A percentile compares a stretch with the other conserved stretches of the same genome.
These are phyloP conservation scores for Sanghuangporus sanghuang DNA, from an alignment of 1,284 basidiomycete genomes.

Conservation along the genomic window DNA sequence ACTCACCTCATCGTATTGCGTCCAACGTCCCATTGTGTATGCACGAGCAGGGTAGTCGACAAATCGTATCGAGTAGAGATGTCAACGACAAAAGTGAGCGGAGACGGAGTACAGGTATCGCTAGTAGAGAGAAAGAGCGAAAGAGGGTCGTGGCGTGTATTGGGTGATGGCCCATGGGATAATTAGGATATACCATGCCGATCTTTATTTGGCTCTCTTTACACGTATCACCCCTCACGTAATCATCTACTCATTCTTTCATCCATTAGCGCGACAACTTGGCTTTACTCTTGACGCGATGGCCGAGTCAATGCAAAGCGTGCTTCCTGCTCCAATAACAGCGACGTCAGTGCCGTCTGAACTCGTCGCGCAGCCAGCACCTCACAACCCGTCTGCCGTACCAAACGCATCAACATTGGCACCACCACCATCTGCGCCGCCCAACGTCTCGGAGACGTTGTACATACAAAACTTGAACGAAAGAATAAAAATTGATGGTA, in stretches of 20 bases:
- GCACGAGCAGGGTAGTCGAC: not conserved
- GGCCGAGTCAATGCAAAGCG: slow-evolving; percentile 12
- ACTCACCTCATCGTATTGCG: slow-evolving; percentile 18
- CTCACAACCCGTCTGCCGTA: slow-evolving; percentile 28
- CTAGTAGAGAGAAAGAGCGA: not conserved
- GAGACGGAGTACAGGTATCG: not conserved
- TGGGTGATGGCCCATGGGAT: not conserved
- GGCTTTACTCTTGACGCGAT: not conserved
- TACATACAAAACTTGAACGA: slow-evolving; percentile 99
- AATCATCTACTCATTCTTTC: not conserved
- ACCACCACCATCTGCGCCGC: slow-evolving; percentile 24
- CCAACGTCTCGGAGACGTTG: slow-evolving; percentile 73
- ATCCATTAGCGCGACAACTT: no score
- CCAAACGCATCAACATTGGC: slow-evolving; percentile 23
- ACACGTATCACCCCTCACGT: not conserved
- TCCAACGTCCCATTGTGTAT: slow-evolving; percentile 15
- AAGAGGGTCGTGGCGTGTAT: not conserved
- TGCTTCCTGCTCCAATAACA: slow-evolving; percentile 4
- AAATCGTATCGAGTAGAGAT: not conserved
- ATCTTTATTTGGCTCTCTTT: not conserved
- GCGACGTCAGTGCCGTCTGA: slow-evolving; percentile 3
- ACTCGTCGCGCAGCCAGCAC: slow-evolving; percentile 14
- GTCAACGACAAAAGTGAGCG: not conserved
- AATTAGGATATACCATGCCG: not conserved
- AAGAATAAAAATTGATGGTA: slow-evolving; percentile 86